Base-by-base conservation (phyloP, 495 filamentous ascomycete species). In the Aspergillus avenaceus region DNA sequence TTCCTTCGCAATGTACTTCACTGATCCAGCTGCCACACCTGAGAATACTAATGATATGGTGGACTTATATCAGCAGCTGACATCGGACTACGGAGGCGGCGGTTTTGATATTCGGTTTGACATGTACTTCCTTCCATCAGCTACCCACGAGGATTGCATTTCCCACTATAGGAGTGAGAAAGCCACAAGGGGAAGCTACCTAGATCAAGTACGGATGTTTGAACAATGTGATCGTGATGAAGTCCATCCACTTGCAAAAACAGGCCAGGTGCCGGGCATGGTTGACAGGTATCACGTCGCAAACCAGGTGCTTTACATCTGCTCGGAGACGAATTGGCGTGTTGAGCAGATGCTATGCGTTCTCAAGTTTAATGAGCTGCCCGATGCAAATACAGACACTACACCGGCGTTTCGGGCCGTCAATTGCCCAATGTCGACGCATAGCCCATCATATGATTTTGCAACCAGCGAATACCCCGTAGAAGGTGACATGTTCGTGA, bases 1-100 rank as follows among this genome's bases (percentile, higher is more conserved):
- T 16, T 50, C 47, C 25, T 41, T 42, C 34, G 24, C 31, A 6
- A 22, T 41, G n/a, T 45, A 47, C 26, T 53, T 53, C n/a, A 53
- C 50, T 8, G 36, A 53, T n/a, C 24, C 2, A 47, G 1, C n/a
- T 27, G 1, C 4, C 40, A 8, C 44, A 44, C n/a, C n/a, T n/a
- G n/a, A n/a, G 3, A 19, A 9, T 4, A 11, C 21, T 13, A 19
- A 36, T 2, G 37, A 47, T 8, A 12, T 32, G 22, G n/a, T 18
- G 19, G 21, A n/a, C 8, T 40, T 47, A 18, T 41, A 43, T 22
- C 2, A 14, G 5, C 16, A 31, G n/a, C 25, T 47, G 1, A 22
- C 1, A 31, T 42, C 40, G 3, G n/a, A n/a, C 19, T 4, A 5
- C 21, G 5, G 3, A 16, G 23, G 16, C 11, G 8, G 14, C 14